phyloP scores from a whole-genome alignment of 768 basidiomycete species.

The Lactifluus pinguis region DNA sequence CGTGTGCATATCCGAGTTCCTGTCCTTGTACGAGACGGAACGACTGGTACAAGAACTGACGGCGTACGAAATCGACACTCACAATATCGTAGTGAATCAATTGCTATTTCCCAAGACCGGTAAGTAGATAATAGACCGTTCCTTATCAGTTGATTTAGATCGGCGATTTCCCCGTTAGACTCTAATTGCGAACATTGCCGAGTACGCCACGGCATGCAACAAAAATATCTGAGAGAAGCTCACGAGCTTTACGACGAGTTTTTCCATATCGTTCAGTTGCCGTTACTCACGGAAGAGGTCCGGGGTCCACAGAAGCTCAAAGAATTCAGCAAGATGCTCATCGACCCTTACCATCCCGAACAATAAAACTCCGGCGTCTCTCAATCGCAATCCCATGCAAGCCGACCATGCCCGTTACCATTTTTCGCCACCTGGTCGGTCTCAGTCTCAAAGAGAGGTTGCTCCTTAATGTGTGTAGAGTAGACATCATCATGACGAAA shows the following conservation, averaged over 20 bases:
- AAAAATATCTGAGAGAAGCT: constrained; percentile 93
- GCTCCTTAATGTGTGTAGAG: neutral
- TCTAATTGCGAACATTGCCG: constrained; percentile 94
- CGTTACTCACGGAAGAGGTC: constrained; percentile 93
- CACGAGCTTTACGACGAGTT: constrained; percentile 97
- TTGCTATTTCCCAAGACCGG: constrained; percentile 87
- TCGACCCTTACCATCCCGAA: constrained; percentile 61
- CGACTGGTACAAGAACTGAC: constrained; percentile 93
- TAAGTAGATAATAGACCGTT: constrained; percentile 31
- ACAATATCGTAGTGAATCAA: constrained; percentile 98
- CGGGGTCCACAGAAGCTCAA: constrained; percentile 89
- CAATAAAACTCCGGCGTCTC: neutral
- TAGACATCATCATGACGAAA: neutral
- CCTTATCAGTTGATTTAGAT: neutral
- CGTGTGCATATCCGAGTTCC: constrained; percentile 97
- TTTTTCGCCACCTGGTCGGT: neutral
- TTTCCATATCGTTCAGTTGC: constrained; percentile 93
- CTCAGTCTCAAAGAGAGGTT: neutral
- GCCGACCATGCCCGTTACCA: neutral
- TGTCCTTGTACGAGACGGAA: constrained; percentile 97
- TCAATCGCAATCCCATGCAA: neutral
- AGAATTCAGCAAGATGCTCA: constrained; percentile 88
- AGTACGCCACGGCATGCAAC: constrained; percentile 95
- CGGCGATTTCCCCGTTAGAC: constrained; percentile 34
- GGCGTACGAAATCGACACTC: constrained; percentile 93